Evolutionary conservation across 352 stramenopile genomes (phyloP), one percentile per base, ranked within the genome.

Genomic region (Pythium myriotylum): DNA sequence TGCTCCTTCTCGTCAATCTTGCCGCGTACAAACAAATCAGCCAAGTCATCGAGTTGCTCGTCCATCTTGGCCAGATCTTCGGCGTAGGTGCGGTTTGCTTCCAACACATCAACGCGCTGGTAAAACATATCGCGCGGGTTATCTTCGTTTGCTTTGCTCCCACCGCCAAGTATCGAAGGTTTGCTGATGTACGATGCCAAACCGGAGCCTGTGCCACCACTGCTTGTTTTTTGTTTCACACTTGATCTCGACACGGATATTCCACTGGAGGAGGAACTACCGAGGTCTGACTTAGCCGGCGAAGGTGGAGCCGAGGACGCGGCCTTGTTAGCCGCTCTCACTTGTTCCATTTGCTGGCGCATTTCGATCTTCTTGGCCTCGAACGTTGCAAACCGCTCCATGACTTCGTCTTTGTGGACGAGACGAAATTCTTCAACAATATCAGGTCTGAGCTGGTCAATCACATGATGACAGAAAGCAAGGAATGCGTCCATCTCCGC

Each of bases 1-100:
- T 91, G 81, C 48, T 92, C 84, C 58, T 91, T 92, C 68, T 92
- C 84, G 63, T 92, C 84, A 54, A 92, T 92, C 62, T 90, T 89
- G 14, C 84, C 84, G 3, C 84, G 79, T 2, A 86, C 52, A 65
- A 81, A 92, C n/a, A 92, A 61, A 45, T 88, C 76, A 0, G 70
- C 76, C 12, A 92, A 66, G 52, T 91, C 84, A 20, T 90, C 79
- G 9, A 92, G 66, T 29, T 92, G 84, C 47, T 91, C 84, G 58
- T 92, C 84, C 84, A 92, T 92, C 64, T 90, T 89, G 42, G 75
- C 72, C 32, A 92, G 53, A 45, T 89, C 79, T 13, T 89, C 79
- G 3, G 70, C 67, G 41, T 88, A 91, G 47, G 61, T 78, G 24
- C 82, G 79, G n/a, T 88, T 80, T 19, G 81, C 70, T 26, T 89